Base-by-base conservation (phyloP, 2,329 filamentous ascomycete genomes). In the Zymoseptoria crescenta region DNA sequence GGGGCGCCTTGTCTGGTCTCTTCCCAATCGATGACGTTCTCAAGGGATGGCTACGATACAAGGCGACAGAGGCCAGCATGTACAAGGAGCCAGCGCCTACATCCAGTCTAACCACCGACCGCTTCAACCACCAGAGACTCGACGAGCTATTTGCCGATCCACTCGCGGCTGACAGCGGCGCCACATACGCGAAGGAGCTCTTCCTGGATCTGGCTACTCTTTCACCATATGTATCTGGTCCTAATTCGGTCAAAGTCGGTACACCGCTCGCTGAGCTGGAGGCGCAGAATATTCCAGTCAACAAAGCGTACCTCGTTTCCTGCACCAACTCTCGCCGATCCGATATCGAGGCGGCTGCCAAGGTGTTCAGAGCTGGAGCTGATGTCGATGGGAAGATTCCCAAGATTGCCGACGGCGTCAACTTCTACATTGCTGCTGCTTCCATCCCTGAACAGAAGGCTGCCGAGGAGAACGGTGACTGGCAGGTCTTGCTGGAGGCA, bases 391-490 rank as follows among this genome's bases (percentile, higher is more conserved):
- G 85, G 13, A 77, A 81, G 57, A 75, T 83, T 5, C 81, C 89
- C 20, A 90, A 87, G 75, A 81, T 96, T 59, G 86, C 89, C 0
- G 77, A 83, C 0, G 84, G 87, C 28, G 91, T 96, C 49, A 81
- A 91, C 58, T 86, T 96, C 70, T 96, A 96, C 75, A 88, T 97
- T 62, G 88, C 92, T 0, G 91, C 93, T 0, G 93, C 93, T 0
- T 96, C 92, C 0, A 70, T 84, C 0, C 79, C 83, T 0, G 92
- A 96, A 72, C 91, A 96, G 72, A 74, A 83, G 59, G 79, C 82
- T 0, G 88, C 93, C 0, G 90, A 96, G 73, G 87, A 87, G 57
- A 79, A 83, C 0, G 92, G 93, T 8, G 88, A 93, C 73, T 97
- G 92, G 93, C 87, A 96, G 73, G 77, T 82, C 1, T 79, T 96